Percentiles rank a stretch among this genome's conserved stretches.
Conservation (phyloP, 805 yeast species). For the Kuraishia cidri region DNA sequence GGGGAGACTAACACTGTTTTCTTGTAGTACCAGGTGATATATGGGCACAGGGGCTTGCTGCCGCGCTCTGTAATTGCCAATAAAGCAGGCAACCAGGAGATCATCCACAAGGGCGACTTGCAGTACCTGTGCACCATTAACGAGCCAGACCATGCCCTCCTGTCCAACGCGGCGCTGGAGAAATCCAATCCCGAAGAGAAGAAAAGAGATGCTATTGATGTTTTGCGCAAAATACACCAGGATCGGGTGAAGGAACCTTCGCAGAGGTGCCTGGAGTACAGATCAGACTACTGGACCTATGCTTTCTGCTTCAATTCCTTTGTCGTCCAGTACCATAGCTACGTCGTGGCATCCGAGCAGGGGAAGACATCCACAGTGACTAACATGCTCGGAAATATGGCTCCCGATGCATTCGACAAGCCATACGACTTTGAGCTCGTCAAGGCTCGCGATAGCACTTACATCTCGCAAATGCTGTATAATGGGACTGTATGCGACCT, state of each 20-base stretch:
- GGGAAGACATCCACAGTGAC: too few relatives aligned
- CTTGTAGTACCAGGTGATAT: too few relatives aligned
- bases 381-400: constrained; percentile 10
- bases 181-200: constrained; percentile 1
- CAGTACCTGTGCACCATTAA: too few relatives aligned
- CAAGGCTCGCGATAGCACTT: constrained; percentile 5
- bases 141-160: too few relatives aligned
- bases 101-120: too few relatives aligned
- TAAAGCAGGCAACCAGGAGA: too few relatives aligned
- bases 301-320: constrained; percentile 3
- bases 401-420: constrained; percentile 6
- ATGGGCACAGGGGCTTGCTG: too few relatives aligned
- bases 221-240: background rate
- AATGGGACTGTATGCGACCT: constrained; percentile 23
- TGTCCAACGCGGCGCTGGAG: too few relatives aligned
- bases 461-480: constrained; percentile 13
- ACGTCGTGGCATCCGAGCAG: too few relatives aligned
- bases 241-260: background rate
- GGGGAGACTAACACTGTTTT: background rate
- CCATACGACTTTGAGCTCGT: constrained; percentile 15
- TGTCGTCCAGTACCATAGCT: constrained; percentile 6
- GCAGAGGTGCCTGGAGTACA: constrained; percentile 2
- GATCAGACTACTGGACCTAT: constrained; percentile 8
- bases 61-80: too few relatives aligned
- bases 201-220: constrained; percentile 2